These are phyloP conservation scores for Botrytis aclada DNA, from an alignment of 2,329 filamentous ascomycete genomes.

Conservation along the genomic window DNA sequence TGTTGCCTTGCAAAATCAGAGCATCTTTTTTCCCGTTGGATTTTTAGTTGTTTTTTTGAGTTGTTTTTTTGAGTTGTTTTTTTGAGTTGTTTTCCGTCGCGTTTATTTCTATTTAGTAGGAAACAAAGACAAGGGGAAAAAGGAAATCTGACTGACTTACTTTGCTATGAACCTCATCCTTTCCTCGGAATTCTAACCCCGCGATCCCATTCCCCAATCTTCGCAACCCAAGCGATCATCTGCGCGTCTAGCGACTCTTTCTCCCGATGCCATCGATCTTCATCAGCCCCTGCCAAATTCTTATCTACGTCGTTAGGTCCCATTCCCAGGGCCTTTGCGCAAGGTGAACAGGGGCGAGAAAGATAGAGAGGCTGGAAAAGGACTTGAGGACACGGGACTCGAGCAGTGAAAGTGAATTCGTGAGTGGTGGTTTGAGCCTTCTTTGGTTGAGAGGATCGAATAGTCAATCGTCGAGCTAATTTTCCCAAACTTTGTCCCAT, in stretches of 20 bases:
- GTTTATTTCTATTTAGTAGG: neutral
- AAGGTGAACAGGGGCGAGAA: neutral
- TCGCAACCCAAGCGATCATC: neutral
- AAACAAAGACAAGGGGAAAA: neutral
- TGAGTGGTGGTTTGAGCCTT: neutral
- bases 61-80: neutral
- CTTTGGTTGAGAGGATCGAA: neutral
- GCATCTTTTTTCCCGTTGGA: no score
- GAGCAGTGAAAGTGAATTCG: neutral
- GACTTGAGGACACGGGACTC: neutral
- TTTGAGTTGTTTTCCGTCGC: neutral
- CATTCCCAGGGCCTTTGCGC: neutral
- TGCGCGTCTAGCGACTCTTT: neutral
- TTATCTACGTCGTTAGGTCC: neutral
- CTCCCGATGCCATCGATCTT: neutral
- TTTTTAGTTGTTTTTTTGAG: neutral
- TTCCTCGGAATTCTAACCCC: neutral
- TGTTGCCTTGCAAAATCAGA: neutral
- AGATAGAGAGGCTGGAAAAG: neutral
- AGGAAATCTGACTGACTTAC: neutral
- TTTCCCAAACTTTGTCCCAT: neutral
- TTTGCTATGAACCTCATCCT: neutral
- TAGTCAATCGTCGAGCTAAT: neutral
- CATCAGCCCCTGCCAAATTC: neutral
- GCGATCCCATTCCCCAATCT: neutral